phyloP scores from a whole-genome alignment of 805 yeast species.

The Monosporozyma siamensis region DNA sequence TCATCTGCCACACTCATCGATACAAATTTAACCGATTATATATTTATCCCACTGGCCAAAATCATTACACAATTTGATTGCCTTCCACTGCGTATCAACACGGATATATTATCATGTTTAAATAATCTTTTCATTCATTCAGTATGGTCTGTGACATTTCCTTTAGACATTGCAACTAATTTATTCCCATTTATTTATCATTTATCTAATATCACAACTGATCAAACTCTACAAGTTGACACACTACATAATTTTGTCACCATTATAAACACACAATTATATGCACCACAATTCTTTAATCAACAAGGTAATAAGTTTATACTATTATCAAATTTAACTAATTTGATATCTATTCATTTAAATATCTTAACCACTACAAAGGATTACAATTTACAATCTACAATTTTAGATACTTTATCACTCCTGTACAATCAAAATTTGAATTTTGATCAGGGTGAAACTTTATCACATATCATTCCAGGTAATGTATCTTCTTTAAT shows the following conservation, averaged over 20 bases:
- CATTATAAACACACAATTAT: no score
- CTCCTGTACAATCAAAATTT: no score
- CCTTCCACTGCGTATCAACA: neutral
- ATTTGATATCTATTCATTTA: conserved; percentile 37
- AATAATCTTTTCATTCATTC: neutral
- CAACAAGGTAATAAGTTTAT: conserved; percentile 9
- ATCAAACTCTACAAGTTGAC: no score
- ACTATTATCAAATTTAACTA: conserved; percentile 37
- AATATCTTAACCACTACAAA: conserved; percentile 26
- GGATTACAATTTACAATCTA: conserved; percentile 26
- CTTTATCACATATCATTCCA: conserved; percentile 41
- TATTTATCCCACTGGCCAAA: conserved; percentile 51
- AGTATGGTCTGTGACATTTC: neutral
- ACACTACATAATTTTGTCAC: no score
- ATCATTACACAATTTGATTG: conserved; percentile 15
- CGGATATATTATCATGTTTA: neutral
- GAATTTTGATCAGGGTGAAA: conserved; percentile 37
- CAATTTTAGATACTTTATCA: no score
- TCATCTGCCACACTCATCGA: neutral
- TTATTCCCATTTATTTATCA: neutral
- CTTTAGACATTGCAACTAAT: neutral
- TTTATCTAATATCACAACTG: no score
- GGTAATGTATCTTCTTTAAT: conserved; percentile 41
- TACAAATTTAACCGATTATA: conserved; percentile 45
- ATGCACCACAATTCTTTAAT: conserved; percentile 13